phyloP scores from a whole-genome alignment of 192 early-diverging fungal species.

The Umbelopsis sp. region DNA sequence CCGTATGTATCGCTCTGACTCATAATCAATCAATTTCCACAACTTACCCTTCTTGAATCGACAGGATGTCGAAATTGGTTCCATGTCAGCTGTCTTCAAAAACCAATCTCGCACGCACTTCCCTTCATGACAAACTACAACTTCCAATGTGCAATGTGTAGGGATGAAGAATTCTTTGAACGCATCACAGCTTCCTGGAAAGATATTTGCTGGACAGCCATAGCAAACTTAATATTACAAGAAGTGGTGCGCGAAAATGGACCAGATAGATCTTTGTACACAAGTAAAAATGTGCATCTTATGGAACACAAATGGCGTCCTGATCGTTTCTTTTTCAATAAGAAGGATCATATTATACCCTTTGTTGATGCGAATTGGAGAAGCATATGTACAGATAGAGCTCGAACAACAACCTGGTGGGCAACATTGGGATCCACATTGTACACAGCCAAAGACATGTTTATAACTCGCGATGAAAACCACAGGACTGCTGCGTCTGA shows the following conservation, averaged over 20 bases:
- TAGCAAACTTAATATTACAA: conserved; percentile 63
- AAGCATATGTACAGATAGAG: conserved; percentile 62
- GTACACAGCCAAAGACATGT: conserved; percentile 64
- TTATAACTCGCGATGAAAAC: conserved; percentile 56
- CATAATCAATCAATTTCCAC: neutral
- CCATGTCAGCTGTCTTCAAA: conserved; percentile 54
- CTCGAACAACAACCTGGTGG: conserved; percentile 69
- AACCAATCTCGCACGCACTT: conserved; percentile 44
- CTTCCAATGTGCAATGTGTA: conserved; percentile 55
- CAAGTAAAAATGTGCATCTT: conserved; percentile 37
- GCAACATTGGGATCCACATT: conserved; percentile 66
- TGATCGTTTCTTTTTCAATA: conserved; percentile 62
- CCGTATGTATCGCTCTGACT: conserved; percentile 31
- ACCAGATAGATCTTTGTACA: conserved; percentile 23
- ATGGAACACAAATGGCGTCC: conserved; percentile 43
- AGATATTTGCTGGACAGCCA: conserved; percentile 60
- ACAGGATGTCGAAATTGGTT: conserved; percentile 68
- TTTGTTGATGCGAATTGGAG: conserved; percentile 68
- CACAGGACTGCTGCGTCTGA: conserved; percentile 60
- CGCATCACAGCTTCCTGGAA: conserved; percentile 68
- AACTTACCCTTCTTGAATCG: neutral
- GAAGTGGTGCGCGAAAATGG: conserved; percentile 39
- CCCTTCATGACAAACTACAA: conserved; percentile 67
- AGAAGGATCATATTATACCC: conserved; percentile 64
- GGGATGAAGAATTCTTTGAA: conserved; percentile 50